Base-by-base conservation (phyloP, 805 yeast species). In the Candida sithepensis region DNA sequence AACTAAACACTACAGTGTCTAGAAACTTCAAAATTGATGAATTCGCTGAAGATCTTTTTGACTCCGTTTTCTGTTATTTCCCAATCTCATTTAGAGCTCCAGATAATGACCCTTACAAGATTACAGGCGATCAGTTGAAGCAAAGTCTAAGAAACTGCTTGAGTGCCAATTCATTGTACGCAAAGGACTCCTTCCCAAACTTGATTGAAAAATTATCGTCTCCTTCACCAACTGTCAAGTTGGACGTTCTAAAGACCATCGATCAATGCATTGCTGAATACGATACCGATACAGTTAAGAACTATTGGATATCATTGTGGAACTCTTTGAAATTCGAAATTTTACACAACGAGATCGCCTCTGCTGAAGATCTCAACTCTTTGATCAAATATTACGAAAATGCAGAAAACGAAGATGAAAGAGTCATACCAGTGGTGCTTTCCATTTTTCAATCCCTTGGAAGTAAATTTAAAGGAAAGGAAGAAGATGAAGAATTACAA, bases 61-160 rank as follows among this genome's bases (percentile, higher is more conserved):
- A 94, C 62, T 80, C 86, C 32, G 73, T 88, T 37, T 95, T 92
- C 63, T 94, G 99, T 66, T 94, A 94, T 68, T 94, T 92, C 70
- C 99, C 99, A 12, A 91, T 94, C 39, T 86, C 97, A 1, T 94
- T 95, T 68, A 83, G 82, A 48, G 96, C 98, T 1, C 96, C 98
- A 3, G 79, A 82, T 42, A 88, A 88, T 63, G 96, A 92, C 57
- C 91, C 94, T 0, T 89, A 90, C 63, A 81, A 83, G 52, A 86
- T 89, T 53, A 81, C 96, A 0, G 79, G 89, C 1, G 78, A 74
- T 1, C 86, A 89, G 45, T 71, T 95, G 55, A 88, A 88, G 60
- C 39, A 58, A 10, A 74, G 78, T 6, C 70, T 94, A 46, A 73
- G 91, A 55, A 55, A 59, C 1, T 84, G 91, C 3, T 72, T 89